Evolutionary conservation across 139 green algal genomes (phyloP).

Genomic region (Medakamo hakoo): DNA sequence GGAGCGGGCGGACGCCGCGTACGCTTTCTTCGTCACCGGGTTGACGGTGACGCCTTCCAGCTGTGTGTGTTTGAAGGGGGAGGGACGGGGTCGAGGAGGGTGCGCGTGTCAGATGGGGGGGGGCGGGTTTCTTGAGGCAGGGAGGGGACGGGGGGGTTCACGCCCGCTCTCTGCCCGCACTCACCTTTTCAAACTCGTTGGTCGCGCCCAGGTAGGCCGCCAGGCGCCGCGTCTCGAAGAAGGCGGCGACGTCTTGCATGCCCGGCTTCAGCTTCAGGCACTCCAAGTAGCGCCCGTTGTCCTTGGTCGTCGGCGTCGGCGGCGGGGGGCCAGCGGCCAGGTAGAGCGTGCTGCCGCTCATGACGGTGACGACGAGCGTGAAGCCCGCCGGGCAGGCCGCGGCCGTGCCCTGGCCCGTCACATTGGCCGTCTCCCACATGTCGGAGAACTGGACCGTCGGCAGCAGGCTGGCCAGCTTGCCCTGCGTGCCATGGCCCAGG

Average conservation of each 20-base stretch:
- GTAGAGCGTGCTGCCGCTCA: neutral
- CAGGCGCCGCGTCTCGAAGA: slow-evolving; percentile 35
- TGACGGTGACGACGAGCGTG: slow-evolving; percentile 10
- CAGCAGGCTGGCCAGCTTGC: slow-evolving; percentile 5
- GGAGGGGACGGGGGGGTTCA: no score
- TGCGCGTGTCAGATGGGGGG: no score
- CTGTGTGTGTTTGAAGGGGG: no score
- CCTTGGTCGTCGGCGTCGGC: neutral
- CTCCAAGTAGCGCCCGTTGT: slow-evolving; percentile 11
- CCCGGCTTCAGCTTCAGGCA: slow-evolving; percentile 26
- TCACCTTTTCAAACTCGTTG: slow-evolving; percentile 40
- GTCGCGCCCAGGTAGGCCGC: slow-evolving; percentile 24
- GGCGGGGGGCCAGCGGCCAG: neutral
- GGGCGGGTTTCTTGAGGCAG: no score
- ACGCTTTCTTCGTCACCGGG: neutral
- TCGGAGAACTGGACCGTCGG: slow-evolving; percentile 15
- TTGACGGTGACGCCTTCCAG: neutral
- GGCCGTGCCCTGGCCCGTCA: neutral
- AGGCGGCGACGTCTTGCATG: slow-evolving; percentile 25
- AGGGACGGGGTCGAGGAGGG: no score
- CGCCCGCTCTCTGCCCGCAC: no score
- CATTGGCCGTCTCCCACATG: slow-evolving; percentile 21
- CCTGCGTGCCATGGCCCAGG: slow-evolving; percentile 12
- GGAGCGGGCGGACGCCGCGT: neutral
- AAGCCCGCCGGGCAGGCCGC: slow-evolving; percentile 22